Percentiles rank a stretch among this genome's conserved stretches.
Conservation (phyloP, 202 grass and related monocot genomes). For the Dendrocalamus latiflorus region DNA sequence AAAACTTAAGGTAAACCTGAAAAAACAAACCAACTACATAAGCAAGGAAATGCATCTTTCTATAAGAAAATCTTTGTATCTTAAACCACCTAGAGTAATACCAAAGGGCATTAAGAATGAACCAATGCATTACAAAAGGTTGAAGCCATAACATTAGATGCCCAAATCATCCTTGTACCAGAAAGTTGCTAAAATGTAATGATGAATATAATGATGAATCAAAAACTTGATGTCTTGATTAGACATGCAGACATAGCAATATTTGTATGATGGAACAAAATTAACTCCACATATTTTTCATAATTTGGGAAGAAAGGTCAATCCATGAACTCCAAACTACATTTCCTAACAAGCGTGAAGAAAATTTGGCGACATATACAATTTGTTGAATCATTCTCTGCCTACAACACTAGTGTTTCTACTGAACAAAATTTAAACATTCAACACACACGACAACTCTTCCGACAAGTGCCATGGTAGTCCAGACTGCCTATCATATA, state of each 20-base stretch:
- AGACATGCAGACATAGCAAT: background rate
- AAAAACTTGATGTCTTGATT: background rate
- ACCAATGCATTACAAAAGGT: background rate
- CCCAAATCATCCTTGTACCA: background rate
- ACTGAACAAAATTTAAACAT: constrained; percentile 15
- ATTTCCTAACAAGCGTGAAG: background rate
- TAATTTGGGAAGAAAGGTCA: background rate
- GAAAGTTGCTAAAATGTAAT: background rate
- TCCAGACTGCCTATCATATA: constrained; percentile 80
- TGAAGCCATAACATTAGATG: background rate
- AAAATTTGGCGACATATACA: background rate
- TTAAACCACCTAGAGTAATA: background rate
- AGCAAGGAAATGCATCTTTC: background rate
- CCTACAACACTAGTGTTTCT: constrained; percentile 20
- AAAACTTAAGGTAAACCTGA: background rate
- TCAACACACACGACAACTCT: constrained; percentile 70
- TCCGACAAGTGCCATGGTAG: constrained; percentile 80
- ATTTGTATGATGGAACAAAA: background rate
- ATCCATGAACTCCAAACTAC: constrained; percentile 14
- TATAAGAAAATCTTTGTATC: background rate
- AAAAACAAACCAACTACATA: background rate
- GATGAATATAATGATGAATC: constrained; percentile 4
- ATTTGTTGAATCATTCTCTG: background rate
- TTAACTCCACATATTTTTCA: background rate
- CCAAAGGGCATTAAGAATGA: background rate